Evolutionary conservation across 2,329 filamentous ascomycete genomes (phyloP).

Genomic region (Periconia sp.): DNA sequence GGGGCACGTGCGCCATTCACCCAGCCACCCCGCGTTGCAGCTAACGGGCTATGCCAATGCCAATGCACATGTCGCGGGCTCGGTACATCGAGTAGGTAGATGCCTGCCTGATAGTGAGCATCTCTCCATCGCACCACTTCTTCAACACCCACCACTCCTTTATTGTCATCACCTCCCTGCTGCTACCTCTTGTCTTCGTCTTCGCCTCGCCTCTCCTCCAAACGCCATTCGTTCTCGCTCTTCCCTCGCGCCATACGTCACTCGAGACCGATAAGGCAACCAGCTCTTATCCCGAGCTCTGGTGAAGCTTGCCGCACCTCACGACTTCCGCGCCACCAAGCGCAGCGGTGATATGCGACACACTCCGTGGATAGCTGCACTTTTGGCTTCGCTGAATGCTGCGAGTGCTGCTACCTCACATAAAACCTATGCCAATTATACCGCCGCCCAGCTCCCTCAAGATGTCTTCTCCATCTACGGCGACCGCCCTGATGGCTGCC

Average conservation of each 20-base stretch:
- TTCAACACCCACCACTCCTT: neutral
- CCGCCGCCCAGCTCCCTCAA: slow-evolving; percentile 52
- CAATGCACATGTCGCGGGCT: too few relatives aligned
- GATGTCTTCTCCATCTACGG: slow-evolving; percentile 69
- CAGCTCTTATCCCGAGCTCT: slow-evolving; percentile 17
- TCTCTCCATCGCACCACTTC: neutral
- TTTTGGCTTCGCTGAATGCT: slow-evolving; percentile 29
- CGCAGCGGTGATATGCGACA: slow-evolving; percentile 35
- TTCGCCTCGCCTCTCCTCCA: neutral
- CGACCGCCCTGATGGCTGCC: slow-evolving; percentile 74
- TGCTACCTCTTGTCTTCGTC: neutral
- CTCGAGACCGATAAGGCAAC: slow-evolving; percentile 6
- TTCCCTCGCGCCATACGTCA: neutral
- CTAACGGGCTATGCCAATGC: too few relatives aligned
- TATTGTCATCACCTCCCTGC: neutral
- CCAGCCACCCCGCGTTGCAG: too few relatives aligned
- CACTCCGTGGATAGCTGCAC: slow-evolving; percentile 32
- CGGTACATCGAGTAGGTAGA: too few relatives aligned
- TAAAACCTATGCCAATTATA: slow-evolving; percentile 46
- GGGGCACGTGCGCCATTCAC: too few relatives aligned
- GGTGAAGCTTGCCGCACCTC: slow-evolving; percentile 10
- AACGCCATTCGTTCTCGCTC: slow-evolving; percentile 4
- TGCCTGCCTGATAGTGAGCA: neutral
- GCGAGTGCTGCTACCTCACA: slow-evolving; percentile 26
- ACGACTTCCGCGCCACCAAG: slow-evolving; percentile 19